These are phyloP conservation scores for Trichaptum fuscoviolaceum DNA, from an alignment of 768 basidiomycete species.

Conservation along the genomic window DNA sequence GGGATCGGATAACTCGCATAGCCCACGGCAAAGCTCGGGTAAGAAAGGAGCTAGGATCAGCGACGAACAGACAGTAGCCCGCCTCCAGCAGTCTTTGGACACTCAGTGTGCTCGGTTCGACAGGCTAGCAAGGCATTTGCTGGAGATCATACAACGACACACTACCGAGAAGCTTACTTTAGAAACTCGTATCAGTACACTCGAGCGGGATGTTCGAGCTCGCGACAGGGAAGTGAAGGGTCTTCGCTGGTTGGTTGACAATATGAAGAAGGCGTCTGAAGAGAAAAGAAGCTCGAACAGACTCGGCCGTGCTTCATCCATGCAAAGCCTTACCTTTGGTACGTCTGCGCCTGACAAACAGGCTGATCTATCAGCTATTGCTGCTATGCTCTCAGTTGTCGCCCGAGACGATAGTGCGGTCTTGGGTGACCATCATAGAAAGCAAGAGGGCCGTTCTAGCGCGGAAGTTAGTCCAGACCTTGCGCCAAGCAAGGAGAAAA, in stretches of 20 bases:
- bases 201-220: background rate
- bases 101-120: slow-evolving; percentile 3
- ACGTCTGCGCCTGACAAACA: background rate
- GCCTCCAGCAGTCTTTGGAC: slow-evolving; percentile 2
- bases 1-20: background rate
- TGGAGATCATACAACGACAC: slow-evolving; percentile 1
- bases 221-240: slow-evolving; percentile 3
- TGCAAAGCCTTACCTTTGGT: background rate
- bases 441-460: background rate
- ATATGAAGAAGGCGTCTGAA: background rate
- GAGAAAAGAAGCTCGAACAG: background rate
- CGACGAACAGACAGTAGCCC: background rate
- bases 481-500: background rate
- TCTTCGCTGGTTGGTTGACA: background rate
- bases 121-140: background rate
- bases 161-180: background rate
- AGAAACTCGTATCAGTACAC: background rate
- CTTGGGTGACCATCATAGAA: background rate
- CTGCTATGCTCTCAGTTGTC: background rate
- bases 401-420: background rate
- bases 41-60: background rate
- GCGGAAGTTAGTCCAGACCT: background rate
- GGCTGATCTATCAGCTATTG: background rate
- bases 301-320: background rate
- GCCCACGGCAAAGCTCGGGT: background rate